Evolutionary conservation across 2,329 filamentous ascomycete genomes (phyloP), one percentile per base, ranked within the genome.

Genomic region (Arthroderma uncinatum): DNA sequence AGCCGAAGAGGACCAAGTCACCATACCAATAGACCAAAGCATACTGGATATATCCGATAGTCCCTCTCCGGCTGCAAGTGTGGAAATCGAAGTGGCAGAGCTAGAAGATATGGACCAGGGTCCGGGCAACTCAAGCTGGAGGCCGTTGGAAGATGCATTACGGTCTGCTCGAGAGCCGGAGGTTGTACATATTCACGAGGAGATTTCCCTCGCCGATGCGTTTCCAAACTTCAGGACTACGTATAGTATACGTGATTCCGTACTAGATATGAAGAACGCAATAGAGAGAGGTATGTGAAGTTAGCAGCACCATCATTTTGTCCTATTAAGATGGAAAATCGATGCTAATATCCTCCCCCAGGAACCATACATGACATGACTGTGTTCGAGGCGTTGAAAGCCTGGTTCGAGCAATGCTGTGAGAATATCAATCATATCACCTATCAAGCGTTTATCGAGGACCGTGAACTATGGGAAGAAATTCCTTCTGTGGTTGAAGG

Each of bases 31-130:
- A 25, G 48, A 36, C 39, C 30, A 52, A n/a, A 61, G n/a, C n/a
- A 65, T 16, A 59, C 64, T 53, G 61, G 65, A 64, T 21, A 71
- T 75, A 53, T 74, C 73, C 6, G 67, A 76, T 50, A 67, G 70
- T 8, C 76, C 74, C 3, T 74, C 75, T 14, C 70, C 74, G 10
- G 66, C 70, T 19, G 69, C 70, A 44, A 77, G 74, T 55, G 74
- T 73, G 9, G 71, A 76, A 57, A 78, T 78, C 33, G 76, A 79
- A 64, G 74, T 77, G 14, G 74, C 75, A 6, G 74, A 77, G 44
- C 64, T 72, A 16, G 76, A 78, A 65, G 77, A 78, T 57, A 74
- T 75, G 63, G 73, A 75, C 54, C 73, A 77, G 61, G 74, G 77
- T 55, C 70, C 73, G 1, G 71, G 71, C 30, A 69, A 70, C 19